Conservation (phyloP, 306 rosid genomes). For the Ochetophila trinervis region DNA sequence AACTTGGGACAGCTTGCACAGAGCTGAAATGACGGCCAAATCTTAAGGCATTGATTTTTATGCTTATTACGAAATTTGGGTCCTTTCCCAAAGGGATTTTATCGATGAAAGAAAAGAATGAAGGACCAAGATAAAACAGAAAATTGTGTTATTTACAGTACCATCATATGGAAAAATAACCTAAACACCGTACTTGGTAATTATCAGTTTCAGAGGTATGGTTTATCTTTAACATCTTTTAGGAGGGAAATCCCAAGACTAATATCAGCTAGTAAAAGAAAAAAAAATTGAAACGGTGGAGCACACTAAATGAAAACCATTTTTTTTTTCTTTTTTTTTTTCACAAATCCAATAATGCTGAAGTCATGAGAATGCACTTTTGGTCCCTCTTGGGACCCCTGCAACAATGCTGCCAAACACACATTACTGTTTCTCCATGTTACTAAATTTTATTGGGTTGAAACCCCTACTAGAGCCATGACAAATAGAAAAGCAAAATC, state of each 20-base stretch:
- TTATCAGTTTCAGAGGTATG: too few species aligned
- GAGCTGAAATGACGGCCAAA: too few species aligned
- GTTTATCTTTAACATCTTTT: too few species aligned
- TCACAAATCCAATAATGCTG: slow-evolving; percentile 21
- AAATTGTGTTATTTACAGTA: too few species aligned
- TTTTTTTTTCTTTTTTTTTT: neutral
- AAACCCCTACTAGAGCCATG: neutral
- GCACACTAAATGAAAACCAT: slow-evolving; percentile 27
- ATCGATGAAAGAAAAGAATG: too few species aligned
- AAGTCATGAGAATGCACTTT: slow-evolving; percentile 16
- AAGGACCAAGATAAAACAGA: too few species aligned
- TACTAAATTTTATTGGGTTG: neutral
- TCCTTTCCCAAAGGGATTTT: too few species aligned
- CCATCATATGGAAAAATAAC: too few species aligned
- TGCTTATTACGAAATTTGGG: too few species aligned
- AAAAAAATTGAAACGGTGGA: slow-evolving; percentile 15
- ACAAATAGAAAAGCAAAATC: neutral
- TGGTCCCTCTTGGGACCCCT: slow-evolving; percentile 32
- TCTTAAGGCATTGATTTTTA: too few species aligned
- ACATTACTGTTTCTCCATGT: neutral
- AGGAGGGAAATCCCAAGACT: slow-evolving; percentile 1
- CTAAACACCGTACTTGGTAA: too few species aligned
- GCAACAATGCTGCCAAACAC: slow-evolving; percentile 22
- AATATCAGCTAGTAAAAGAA: slow-evolving; percentile 1
- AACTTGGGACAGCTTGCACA: too few species aligned